A percentile compares a stretch with the other conserved stretches of the same genome.
Conservation (phyloP, 73 alveolate species). For the Urostyla sp. region DNA sequence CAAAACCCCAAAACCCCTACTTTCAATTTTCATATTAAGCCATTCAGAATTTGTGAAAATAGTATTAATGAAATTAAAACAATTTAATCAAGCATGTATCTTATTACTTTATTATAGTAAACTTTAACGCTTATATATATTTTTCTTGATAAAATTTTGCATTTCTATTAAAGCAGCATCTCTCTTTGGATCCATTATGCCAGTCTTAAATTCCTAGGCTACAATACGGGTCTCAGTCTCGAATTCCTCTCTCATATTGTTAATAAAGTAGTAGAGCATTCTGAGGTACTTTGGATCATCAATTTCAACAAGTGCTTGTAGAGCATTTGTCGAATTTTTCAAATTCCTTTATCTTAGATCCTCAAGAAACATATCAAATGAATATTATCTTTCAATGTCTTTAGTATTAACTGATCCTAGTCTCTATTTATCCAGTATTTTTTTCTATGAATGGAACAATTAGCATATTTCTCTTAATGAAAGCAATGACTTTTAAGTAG, state of each 20-base stretch:
- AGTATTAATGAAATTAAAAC: too few relatives aligned
- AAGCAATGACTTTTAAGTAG: constrained; percentile 1
- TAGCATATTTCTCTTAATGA: too few relatives aligned
- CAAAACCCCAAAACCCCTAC: too few relatives aligned
- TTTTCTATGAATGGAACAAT: too few relatives aligned
- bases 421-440: constrained; percentile 7
- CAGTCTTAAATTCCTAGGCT: constrained; percentile 28
- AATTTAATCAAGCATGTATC: too few relatives aligned
- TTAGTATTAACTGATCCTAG: background rate
- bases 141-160: constrained; percentile 40
- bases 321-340: background rate
- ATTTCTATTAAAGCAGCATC: constrained; percentile 43
- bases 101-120: too few relatives aligned
- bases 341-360: constrained; percentile 13
- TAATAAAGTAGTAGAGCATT: background rate
- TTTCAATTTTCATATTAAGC: too few relatives aligned
- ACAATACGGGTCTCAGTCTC: constrained; percentile 3
- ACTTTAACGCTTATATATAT: constrained; percentile 29
- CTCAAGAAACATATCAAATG: constrained; percentile 13
- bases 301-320: background rate
- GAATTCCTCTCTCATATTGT: constrained; percentile 7
- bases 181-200: constrained; percentile 53
- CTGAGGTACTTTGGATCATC: constrained; percentile 14
- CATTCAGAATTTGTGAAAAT: too few relatives aligned
- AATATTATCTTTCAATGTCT: background rate